These are phyloP conservation scores for Hsuehochloa calcarea DNA, from an alignment of 176 grass and related monocot genomes.

Conservation along the genomic window DNA sequence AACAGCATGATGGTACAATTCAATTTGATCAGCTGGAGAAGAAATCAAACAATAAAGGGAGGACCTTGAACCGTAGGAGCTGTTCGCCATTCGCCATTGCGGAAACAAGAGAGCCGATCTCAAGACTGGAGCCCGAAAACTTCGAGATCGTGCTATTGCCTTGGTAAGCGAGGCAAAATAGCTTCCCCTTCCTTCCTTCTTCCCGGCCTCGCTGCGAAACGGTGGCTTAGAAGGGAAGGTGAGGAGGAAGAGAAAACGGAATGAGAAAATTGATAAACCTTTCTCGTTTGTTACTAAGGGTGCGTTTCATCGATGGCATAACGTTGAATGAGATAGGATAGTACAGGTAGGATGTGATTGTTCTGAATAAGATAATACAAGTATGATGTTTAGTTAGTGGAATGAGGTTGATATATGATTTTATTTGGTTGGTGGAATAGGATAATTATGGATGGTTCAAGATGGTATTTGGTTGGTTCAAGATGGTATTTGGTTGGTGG, in stretches of 20 bases:
- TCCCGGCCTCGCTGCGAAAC: not conserved
- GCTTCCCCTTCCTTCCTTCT: not conserved
- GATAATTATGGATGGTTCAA: no score
- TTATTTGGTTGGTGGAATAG: no score
- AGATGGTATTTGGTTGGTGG: no score
- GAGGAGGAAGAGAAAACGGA: not conserved
- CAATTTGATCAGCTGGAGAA: not conserved
- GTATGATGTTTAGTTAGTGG: no score
- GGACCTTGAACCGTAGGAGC: conserved; percentile 49
- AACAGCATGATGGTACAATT: not conserved
- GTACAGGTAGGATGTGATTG: no score
- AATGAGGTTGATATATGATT: no score
- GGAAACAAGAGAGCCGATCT: not conserved
- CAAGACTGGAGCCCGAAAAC: not conserved
- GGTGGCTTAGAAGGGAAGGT: not conserved
- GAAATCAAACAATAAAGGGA: not conserved
- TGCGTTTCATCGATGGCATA: no score
- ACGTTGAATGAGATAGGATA: no score
- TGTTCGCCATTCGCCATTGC: conserved; percentile 68
- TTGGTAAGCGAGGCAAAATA: not conserved
- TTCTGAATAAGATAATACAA: no score
- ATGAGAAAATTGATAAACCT: no score
- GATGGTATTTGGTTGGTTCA: no score
- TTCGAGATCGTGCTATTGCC: not conserved
- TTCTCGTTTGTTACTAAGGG: no score